Evolutionary conservation across 805 yeast genomes (phyloP).

Genomic region (Kuraishia molischiana): DNA sequence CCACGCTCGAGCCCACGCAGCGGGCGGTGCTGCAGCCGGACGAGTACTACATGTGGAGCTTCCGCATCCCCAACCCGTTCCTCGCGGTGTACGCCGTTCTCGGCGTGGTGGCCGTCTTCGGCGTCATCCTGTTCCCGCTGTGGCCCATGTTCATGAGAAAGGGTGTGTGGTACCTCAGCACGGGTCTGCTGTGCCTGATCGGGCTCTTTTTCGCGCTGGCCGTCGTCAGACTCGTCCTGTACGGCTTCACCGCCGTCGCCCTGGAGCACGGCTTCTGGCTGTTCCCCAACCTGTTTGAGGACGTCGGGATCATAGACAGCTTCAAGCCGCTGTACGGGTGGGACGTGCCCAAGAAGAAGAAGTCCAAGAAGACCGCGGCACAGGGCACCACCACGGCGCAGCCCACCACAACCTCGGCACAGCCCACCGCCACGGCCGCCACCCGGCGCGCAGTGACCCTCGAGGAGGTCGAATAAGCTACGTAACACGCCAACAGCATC

Average conservation of each 20-base stretch:
- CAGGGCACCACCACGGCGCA: neutral
- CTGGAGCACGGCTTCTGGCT: constrained; percentile 83
- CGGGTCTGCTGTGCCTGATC: constrained; percentile 64
- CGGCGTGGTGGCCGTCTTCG: constrained; percentile 54
- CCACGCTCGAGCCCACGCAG: constrained; percentile 44
- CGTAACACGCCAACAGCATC: too few relatives aligned
- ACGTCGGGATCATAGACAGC: constrained; percentile 88
- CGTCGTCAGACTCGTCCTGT: constrained; percentile 66
- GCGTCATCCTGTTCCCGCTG: constrained; percentile 74
- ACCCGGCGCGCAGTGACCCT: neutral
- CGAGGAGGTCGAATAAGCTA: neutral
- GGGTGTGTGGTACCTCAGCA: constrained; percentile 85
- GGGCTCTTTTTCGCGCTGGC: constrained; percentile 73
- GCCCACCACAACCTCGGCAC: neutral
- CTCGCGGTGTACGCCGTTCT: constrained; percentile 54
- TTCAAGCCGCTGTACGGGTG: constrained; percentile 85
- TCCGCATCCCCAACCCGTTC: constrained; percentile 59
- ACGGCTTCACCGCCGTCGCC: constrained; percentile 44
- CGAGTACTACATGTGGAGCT: constrained; percentile 79
- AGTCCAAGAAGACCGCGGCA: neutral
- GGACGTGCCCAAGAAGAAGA: constrained; percentile 30
- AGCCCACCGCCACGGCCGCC: neutral
- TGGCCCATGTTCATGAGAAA: constrained; percentile 90
- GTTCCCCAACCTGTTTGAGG: constrained; percentile 92
- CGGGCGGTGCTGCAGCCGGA: constrained; percentile 55